A percentile compares a stretch with the other conserved stretches of the same genome.
These are phyloP conservation scores for Trametes polyzona DNA, from an alignment of 1,284 basidiomycete genomes.

Conservation along the genomic window DNA sequence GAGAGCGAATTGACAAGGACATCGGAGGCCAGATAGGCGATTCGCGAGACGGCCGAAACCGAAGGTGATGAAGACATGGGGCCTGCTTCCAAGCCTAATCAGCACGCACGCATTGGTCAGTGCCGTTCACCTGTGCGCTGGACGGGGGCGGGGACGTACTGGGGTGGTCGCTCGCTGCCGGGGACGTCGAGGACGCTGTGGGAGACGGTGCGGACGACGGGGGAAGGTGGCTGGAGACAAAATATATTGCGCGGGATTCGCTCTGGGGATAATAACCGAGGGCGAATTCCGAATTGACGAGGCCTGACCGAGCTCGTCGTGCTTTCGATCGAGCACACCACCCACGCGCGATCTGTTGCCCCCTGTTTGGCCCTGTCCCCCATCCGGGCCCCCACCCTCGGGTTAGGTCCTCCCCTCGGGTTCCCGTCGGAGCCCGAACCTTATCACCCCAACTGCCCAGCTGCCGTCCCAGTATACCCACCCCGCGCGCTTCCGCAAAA, in stretches of 20 bases:
- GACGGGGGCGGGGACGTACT: constrained; percentile 1
- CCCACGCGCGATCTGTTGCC: constrained; percentile 27
- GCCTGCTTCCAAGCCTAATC: neutral
- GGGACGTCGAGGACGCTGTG: constrained; percentile 9
- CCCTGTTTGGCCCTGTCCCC: constrained; percentile 20
- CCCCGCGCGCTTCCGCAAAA: constrained; percentile 3
- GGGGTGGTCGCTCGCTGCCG: constrained; percentile 1
- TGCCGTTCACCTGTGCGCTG: constrained; percentile 1
- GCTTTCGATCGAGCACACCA: constrained; percentile 18
- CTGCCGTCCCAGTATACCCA: constrained; percentile 9
- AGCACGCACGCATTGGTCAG: constrained; percentile 15
- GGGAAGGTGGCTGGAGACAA: constrained; percentile 11
- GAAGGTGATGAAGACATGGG: constrained; percentile 35
- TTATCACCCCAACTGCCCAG: constrained; percentile 29
- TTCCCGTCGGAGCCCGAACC: constrained; percentile 23
- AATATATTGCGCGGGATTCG: constrained; percentile 20
- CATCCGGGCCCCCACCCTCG: constrained; percentile 10
- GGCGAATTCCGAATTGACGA: constrained; percentile 24
- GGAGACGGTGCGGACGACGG: constrained; percentile 9
- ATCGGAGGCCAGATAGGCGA: constrained; percentile 73
- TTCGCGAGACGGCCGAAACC: constrained; percentile 56
- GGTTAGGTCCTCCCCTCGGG: constrained; percentile 24
- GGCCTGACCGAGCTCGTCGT: constrained; percentile 11
- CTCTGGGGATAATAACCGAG: constrained; percentile 14
- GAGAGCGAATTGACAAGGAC: constrained; percentile 62